Conservation (phyloP, 2,329 filamentous ascomycete genomes). For the Aureobasidium sp. region DNA sequence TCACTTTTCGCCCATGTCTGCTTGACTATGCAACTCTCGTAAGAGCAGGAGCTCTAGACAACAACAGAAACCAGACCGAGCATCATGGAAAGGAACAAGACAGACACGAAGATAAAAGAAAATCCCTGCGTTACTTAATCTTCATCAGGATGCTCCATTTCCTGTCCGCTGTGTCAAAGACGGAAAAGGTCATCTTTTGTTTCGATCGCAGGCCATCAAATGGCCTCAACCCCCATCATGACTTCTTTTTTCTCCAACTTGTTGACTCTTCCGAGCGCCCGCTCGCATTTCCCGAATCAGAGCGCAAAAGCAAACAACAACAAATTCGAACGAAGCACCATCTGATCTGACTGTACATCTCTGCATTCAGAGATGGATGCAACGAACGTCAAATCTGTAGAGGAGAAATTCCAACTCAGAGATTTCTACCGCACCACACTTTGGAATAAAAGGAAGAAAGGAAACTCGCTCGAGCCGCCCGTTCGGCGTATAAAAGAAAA, state of each 20-base stretch:
- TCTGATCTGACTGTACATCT: background rate
- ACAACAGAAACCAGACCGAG: background rate
- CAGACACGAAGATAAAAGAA: constrained; percentile 5
- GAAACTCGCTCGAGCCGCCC: constrained; percentile 1
- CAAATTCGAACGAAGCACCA: background rate
- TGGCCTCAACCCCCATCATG: background rate
- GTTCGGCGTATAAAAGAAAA: background rate
- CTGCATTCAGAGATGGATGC: background rate
- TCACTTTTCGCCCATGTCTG: constrained; percentile 4
- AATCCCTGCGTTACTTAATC: constrained; percentile 6
- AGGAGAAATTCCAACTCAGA: background rate
- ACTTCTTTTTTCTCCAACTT: background rate
- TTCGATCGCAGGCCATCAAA: background rate
- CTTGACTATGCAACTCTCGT: background rate
- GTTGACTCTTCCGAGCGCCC: background rate
- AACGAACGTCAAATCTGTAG: background rate
- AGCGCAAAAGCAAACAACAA: constrained; percentile 5
- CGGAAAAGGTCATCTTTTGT: background rate
- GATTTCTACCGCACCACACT: constrained; percentile 6
- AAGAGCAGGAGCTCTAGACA: constrained; percentile 2
- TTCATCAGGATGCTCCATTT: background rate
- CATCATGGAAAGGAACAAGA: background rate
- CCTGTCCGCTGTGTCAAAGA: constrained; percentile 2
- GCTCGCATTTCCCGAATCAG: background rate
- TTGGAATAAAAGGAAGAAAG: background rate